phyloP scores from a whole-genome alignment of 371 early-diverging fungal genomes.

The Coemansia sp. region DNA sequence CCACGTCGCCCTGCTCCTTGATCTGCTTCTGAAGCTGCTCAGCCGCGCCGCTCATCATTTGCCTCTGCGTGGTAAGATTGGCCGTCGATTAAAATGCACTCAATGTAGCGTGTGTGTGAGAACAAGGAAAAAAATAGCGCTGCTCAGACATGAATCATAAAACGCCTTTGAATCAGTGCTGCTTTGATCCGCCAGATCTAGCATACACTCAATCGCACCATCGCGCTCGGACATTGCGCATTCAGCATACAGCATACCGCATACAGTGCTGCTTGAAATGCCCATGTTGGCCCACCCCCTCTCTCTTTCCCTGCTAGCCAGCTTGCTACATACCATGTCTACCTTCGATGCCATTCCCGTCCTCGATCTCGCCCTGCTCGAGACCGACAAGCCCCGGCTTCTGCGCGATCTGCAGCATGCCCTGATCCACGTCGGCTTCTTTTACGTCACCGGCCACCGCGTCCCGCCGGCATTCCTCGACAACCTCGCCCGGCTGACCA shows the following conservation, averaged over 20 bases:
- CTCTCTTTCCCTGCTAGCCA: background rate
- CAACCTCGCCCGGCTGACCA: conserved; percentile 49
- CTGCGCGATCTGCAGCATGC: conserved; percentile 56
- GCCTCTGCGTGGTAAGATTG: no score
- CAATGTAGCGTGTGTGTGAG: no score
- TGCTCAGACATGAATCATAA: no score
- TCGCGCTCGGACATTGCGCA: background rate
- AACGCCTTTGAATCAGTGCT: no score
- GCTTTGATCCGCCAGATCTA: no score
- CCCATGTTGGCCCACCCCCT: background rate
- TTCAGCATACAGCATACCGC: background rate
- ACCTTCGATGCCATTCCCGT: conserved; percentile 34
- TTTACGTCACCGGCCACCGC: conserved; percentile 60
- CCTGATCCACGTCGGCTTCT: conserved; percentile 61
- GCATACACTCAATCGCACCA: background rate
- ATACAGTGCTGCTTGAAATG: background rate
- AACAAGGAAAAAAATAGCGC: no score
- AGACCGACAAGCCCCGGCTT: conserved; percentile 38
- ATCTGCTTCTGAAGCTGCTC: conserved; percentile 57
- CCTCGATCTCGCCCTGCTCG: conserved; percentile 21
- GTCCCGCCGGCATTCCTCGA: conserved; percentile 52
- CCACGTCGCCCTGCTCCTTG: conserved; percentile 60
- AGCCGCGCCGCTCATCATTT: conserved; percentile 12
- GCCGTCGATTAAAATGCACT: no score
- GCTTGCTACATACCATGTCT: background rate